Conservation (phyloP, 805 yeast genomes). For the Tetrapisispora fleetii region DNA sequence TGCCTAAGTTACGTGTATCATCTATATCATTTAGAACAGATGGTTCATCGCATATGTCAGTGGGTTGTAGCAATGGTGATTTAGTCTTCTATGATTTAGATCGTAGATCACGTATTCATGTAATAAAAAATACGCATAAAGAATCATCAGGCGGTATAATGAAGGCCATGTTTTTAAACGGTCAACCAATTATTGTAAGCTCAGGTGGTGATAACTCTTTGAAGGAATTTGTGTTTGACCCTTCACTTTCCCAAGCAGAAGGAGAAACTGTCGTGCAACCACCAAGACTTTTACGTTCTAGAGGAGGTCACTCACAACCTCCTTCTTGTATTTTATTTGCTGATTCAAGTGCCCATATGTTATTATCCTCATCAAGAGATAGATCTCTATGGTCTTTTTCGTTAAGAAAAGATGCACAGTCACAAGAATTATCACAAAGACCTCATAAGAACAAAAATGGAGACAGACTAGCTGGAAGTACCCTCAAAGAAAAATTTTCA, state of each 20-base stretch:
- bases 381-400: slow-evolving; percentile 86
- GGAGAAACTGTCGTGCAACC: slow-evolving; percentile 59
- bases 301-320: slow-evolving; percentile 97
- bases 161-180: slow-evolving; percentile 65
- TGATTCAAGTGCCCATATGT: slow-evolving; percentile 68
- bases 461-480: slow-evolving; percentile 47
- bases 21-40: slow-evolving; percentile 86
- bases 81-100: slow-evolving; percentile 76
- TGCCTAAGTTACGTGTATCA: slow-evolving; percentile 34
- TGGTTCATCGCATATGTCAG: slow-evolving; percentile 72
- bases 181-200: slow-evolving; percentile 84
- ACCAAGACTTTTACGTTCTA: slow-evolving; percentile 81
- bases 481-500: slow-evolving; percentile 61
- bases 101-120: slow-evolving; percentile 62
- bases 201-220: slow-evolving; percentile 85
- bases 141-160: slow-evolving; percentile 72
- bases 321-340: slow-evolving; percentile 71
- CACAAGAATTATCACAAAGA: slow-evolving; percentile 84
- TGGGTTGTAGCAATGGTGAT: slow-evolving; percentile 74
- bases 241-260: slow-evolving; percentile 53
- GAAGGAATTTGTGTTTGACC: slow-evolving; percentile 90
- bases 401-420: slow-evolving; percentile 89
- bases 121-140: slow-evolving; percentile 61
- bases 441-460: slow-evolving; percentile 37
- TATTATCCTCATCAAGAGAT: slow-evolving; percentile 82